Percentiles rank a stretch among this genome's conserved stretches.
phyloP scores from a whole-genome alignment of 2,329 filamentous ascomycete species.

The Colletotrichum scovillei region DNA sequence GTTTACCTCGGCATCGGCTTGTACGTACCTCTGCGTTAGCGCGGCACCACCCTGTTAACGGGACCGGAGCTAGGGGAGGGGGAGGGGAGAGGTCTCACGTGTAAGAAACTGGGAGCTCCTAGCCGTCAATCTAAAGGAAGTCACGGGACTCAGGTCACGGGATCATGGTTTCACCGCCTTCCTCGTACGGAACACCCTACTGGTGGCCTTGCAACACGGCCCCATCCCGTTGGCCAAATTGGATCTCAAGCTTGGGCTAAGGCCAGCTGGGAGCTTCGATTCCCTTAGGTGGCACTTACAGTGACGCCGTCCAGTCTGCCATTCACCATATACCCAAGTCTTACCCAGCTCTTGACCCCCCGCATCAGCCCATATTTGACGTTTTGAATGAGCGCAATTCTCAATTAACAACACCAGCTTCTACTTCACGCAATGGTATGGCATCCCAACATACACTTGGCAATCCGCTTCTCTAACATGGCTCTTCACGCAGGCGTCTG shows the following conservation, averaged over 20 bases:
- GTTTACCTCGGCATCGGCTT: constrained; percentile 5
- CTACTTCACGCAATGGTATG: constrained; percentile 11
- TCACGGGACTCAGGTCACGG: background rate
- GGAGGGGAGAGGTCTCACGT: background rate
- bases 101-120: background rate
- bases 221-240: background rate
- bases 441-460: background rate
- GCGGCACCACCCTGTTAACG: no score
- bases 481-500: constrained; percentile 39
- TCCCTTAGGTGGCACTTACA: constrained; percentile 9
- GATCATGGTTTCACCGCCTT: background rate
- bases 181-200: background rate
- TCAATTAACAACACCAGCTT: background rate
- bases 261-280: constrained; percentile 6
- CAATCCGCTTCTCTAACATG: background rate
- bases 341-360: background rate
- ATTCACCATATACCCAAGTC: background rate
- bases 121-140: background rate
- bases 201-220: background rate
- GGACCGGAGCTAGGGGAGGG: background rate
- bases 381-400: background rate
- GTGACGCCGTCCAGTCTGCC: background rate
- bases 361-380: background rate
- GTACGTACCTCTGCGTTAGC: background rate
- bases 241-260: background rate